Percentiles rank a stretch among this genome's conserved stretches.
These are phyloP conservation scores for Dioscorea zingiberensis DNA, from an alignment of 106 monocot genomes.

Conservation along the genomic window DNA sequence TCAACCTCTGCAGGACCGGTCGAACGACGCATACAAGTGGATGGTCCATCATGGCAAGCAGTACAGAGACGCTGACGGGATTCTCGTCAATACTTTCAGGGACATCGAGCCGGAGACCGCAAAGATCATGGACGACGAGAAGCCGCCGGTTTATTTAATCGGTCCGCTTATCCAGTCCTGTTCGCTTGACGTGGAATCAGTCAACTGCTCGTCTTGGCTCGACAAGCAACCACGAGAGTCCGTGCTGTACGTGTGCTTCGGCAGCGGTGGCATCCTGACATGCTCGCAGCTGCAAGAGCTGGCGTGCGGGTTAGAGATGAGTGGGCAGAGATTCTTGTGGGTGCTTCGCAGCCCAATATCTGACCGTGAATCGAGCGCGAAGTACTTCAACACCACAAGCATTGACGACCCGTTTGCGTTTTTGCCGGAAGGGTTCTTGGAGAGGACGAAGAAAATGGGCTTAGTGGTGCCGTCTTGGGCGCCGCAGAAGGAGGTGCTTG, in stretches of 20 bases:
- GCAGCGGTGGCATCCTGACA: conserved; percentile 55
- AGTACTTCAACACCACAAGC: conserved; percentile 12
- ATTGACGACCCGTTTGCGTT: conserved; percentile 12
- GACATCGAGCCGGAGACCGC: conserved; percentile 23
- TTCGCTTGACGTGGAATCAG: too few species aligned
- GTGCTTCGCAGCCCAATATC: conserved; percentile 25
- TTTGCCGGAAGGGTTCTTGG: conserved; percentile 55
- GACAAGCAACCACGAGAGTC: conserved; percentile 38
- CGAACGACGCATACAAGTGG: conserved; percentile 15
- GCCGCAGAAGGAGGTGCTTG: conserved; percentile 44
- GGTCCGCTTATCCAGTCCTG: conserved; percentile 32
- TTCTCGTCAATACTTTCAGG: conserved; percentile 41
- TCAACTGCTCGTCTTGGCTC: conserved; percentile 39
- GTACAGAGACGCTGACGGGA: conserved; percentile 16
- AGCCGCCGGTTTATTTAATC: conserved; percentile 20
- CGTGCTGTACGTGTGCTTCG: conserved; percentile 55
- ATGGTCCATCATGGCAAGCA: neutral
- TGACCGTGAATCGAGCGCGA: conserved; percentile 5
- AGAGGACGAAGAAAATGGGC: conserved; percentile 37
- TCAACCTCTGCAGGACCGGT: conserved; percentile 22
- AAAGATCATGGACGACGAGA: neutral
- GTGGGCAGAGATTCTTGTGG: conserved; percentile 55
- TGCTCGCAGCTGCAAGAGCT: conserved; percentile 35
- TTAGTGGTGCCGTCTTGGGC: conserved; percentile 54
- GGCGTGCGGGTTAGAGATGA: conserved; percentile 45